Percentiles rank a stretch among this genome's conserved stretches.
phyloP scores from a whole-genome alignment of 306 rosid species.

The Cicer arietinum region DNA sequence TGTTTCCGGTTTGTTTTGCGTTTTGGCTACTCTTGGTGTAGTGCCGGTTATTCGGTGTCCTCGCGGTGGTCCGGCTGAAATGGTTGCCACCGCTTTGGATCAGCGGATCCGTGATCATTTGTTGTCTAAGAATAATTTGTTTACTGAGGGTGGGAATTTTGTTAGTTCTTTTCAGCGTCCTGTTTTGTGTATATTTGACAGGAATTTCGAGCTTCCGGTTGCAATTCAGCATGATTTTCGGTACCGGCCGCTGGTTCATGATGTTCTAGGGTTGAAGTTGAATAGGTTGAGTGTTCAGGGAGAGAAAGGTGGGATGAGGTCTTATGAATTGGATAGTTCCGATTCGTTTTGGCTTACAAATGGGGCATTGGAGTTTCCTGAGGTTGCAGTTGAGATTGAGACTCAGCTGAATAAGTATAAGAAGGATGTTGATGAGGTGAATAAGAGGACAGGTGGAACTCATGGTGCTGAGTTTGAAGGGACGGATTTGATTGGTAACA shows the following conservation, averaged over 20 bases:
- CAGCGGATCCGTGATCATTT: conserved; percentile 91
- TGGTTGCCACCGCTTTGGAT: conserved; percentile 93
- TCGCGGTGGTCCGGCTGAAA: conserved; percentile 92
- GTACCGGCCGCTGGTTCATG: conserved; percentile 88
- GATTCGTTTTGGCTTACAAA: conserved; percentile 91
- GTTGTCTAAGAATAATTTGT: conserved; percentile 84
- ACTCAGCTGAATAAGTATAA: conserved; percentile 85
- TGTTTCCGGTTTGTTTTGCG: conserved; percentile 79
- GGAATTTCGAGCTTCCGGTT: conserved; percentile 88
- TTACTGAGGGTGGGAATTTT: conserved; percentile 74
- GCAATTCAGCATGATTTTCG: conserved; percentile 97
- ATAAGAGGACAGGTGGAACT: conserved; percentile 84
- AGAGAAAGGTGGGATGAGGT: conserved; percentile 91
- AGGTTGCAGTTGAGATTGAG: conserved; percentile 96
- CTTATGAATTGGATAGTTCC: conserved; percentile 80
- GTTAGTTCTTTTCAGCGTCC: conserved; percentile 90
- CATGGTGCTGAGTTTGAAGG: conserved; percentile 91
- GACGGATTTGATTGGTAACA: conserved; percentile 91
- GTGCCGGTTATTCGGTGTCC: conserved; percentile 88
- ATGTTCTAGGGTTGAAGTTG: conserved; percentile 83
- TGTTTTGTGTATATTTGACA: conserved; percentile 80
- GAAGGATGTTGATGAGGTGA: conserved; percentile 96
- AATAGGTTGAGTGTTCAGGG: conserved; percentile 88
- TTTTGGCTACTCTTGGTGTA: conserved; percentile 83
- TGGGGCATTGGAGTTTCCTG: conserved; percentile 86